These are phyloP conservation scores for Leccinum uliginosum DNA, from an alignment of 768 basidiomycete genomes.

Conservation along the genomic window DNA sequence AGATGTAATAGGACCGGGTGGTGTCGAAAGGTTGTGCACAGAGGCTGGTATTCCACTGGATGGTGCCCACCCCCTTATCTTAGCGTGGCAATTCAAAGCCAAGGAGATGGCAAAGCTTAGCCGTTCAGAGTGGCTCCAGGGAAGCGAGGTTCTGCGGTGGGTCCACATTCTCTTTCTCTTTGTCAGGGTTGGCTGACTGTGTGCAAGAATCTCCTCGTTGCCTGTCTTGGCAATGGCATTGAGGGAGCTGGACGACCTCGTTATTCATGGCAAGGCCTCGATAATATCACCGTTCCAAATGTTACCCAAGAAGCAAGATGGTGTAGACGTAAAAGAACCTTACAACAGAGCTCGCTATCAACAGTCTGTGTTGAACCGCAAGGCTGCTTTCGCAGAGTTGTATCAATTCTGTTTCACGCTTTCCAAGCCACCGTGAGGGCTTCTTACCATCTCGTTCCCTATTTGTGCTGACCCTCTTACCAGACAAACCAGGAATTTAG, in stretches of 20 bases:
- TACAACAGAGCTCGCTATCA: constrained; percentile 56
- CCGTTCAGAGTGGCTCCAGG: constrained; percentile 66
- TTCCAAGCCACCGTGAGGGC: constrained; percentile 66
- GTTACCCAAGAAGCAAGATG: constrained; percentile 32
- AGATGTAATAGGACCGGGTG: constrained; percentile 62
- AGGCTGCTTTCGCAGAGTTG: constrained; percentile 55
- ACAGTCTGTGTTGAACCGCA: constrained; percentile 44
- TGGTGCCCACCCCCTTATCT: constrained; percentile 63
- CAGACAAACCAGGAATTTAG: constrained; percentile 71
- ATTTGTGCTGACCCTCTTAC: constrained; percentile 4
- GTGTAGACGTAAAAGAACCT: constrained; percentile 29
- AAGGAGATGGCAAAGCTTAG: constrained; percentile 71
- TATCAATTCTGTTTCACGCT: constrained; percentile 70
- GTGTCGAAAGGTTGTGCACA: constrained; percentile 64
- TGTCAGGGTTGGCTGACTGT: neutral
- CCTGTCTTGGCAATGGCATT: constrained; percentile 46
- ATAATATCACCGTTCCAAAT: constrained; percentile 15
- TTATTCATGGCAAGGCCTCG: constrained; percentile 46
- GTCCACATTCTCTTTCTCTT: constrained; percentile 12
- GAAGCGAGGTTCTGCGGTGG: constrained; percentile 44
- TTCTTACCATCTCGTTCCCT: neutral
- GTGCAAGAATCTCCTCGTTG: constrained; percentile 47
- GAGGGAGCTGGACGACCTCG: constrained; percentile 59
- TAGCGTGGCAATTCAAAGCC: constrained; percentile 71
- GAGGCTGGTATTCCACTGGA: constrained; percentile 73